Percentiles rank a stretch among this genome's conserved stretches.
phyloP scores from a whole-genome alignment of 352 stramenopile species.

The Globisporangium spinosum region DNA sequence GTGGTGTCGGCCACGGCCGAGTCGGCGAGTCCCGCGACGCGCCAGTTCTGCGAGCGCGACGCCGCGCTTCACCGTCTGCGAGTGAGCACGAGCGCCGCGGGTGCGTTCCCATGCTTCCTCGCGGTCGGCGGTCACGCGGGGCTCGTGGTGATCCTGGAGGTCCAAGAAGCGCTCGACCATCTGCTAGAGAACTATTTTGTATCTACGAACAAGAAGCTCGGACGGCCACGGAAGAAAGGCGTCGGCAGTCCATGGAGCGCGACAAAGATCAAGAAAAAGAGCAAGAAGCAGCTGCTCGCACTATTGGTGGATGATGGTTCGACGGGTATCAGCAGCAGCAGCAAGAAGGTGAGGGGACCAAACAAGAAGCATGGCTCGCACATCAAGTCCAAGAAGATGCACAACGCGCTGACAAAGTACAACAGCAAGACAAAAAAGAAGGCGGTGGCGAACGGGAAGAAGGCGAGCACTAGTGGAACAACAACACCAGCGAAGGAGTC shows the following conservation, averaged over 20 bases:
- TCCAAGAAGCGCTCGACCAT: slow-evolving; percentile 57
- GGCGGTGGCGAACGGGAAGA: slow-evolving; percentile 3
- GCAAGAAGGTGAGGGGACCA: slow-evolving; percentile 21
- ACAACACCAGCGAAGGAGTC: slow-evolving; percentile 1
- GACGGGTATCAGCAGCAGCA: not conserved
- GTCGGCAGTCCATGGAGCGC: slow-evolving; percentile 2
- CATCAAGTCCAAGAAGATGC: slow-evolving; percentile 33
- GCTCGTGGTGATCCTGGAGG: slow-evolving; percentile 67
- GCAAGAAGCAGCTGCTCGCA: slow-evolving; percentile 1
- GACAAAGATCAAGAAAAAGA: slow-evolving; percentile 34
- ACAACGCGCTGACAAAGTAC: slow-evolving; percentile 31
- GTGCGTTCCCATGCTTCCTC: slow-evolving; percentile 58
- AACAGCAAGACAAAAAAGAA: slow-evolving; percentile 28
- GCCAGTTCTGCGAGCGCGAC: slow-evolving; percentile 74
- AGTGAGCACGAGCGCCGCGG: slow-evolving; percentile 37
- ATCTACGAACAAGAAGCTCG: slow-evolving; percentile 46
- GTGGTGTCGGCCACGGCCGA: slow-evolving; percentile 46
- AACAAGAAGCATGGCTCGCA: slow-evolving; percentile 35
- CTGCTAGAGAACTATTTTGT: slow-evolving; percentile 51
- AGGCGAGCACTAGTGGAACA: not conserved
- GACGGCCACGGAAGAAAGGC: slow-evolving; percentile 26
- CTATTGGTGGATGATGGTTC: not conserved
- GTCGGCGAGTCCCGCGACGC: slow-evolving; percentile 32
- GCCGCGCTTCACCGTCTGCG: slow-evolving; percentile 70
- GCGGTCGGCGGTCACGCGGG: slow-evolving; percentile 62